Evolutionary conservation across 495 filamentous ascomycete genomes (phyloP), one percentile per base, ranked within the genome.

Genomic region (Thermothielavioides terrestris): DNA sequence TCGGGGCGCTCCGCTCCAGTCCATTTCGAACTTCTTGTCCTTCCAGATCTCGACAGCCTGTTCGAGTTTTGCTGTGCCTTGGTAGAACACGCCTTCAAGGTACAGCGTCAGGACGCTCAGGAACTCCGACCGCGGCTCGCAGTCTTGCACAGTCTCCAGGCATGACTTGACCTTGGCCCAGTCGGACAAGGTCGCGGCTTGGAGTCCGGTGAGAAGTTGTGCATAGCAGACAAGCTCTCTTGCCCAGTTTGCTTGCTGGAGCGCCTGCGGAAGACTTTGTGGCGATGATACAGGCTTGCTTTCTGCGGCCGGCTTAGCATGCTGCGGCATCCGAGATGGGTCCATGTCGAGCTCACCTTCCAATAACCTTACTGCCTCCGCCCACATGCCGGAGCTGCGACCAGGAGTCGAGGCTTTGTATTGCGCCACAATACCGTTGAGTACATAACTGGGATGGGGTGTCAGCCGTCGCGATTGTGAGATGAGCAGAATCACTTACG

Each of bases 1-100:
- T 23, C 59, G 61, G 20, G 56, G 68, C 36, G 58, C 66, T 50
- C 59, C 75, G 46, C 56, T 67, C 15, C 58, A 60, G 25, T 71
- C 62, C 15, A 83, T 72, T 6, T 60, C 62, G 49, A 94, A 78
- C 30, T 69, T 61, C 9, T 69, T 62, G 34, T 81, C 76, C 58
- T 80, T 72, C 69, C 82, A 96, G 15, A 83, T 73, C 11, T 66
- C 57, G 23, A 88, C 68, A 4, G 92, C 91, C 0, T 66, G 58
- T 17, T 76, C 69, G 9, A 91, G 69, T 36, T 86, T 71, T 18
- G 89, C 89, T 4, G 76, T 84, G 23, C 84, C 88, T 64, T 99
- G 94, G 35, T 79, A 69, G 55, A 89, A 84, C 25, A 85, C 77
- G 2, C 85, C 92, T 6, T 73, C 62, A 7, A 95, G 81, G 62